Evolutionary conservation across 208 protist species (phyloP), one percentile per base, ranked within the genome.

Genomic region (Phytomonas francai): DNA sequence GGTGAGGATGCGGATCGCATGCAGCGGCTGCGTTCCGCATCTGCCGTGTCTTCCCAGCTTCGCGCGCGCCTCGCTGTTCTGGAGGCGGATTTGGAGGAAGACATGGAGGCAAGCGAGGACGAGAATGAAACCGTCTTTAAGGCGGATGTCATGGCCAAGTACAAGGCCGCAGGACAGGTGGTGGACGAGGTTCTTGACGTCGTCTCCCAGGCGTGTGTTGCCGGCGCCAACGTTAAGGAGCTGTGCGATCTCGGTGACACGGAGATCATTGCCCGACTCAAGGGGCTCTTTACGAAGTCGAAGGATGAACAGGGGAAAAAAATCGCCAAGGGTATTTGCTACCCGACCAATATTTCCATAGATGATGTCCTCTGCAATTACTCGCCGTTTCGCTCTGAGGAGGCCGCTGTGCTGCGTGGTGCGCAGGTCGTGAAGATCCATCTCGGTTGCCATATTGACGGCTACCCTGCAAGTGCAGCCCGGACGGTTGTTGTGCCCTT

Each of bases 391-490:
- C 72, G 74, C 27, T 74, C 67, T 31, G 75, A 81, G 61, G 85
- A 98, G n/a, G 83, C 67, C n/a, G 76, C 80, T 28, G 65, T 81
- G 16, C 75, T 97, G 49, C 63, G 83, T 63, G 84, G 74, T 11
- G 92, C 92, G 36, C 98, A 99, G 71, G 83, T 99, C 27, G 97
- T 98, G 59, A 99, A 99, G 85, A 92, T 98, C 74, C 98, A 99
- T 74, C 74, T 99, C 3, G 98, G 97, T 63, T 93, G 87, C 72
- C 98, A 99, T 77, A 84, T 99, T 42, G 98, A 99, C 74, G 98
- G 98, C 71, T 99, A 97, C 83, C 91, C 97, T 12, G 93, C 97
- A 14, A 80, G 85, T 29, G 95, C 90, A 19, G 97, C 96, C 2
- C 95, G 97, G 81, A 99, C 97, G 0, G 59, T 98, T 61, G 74